Evolutionary conservation across 2,329 filamentous ascomycete species (phyloP).

Genomic region (Claviceps cyperi): DNA sequence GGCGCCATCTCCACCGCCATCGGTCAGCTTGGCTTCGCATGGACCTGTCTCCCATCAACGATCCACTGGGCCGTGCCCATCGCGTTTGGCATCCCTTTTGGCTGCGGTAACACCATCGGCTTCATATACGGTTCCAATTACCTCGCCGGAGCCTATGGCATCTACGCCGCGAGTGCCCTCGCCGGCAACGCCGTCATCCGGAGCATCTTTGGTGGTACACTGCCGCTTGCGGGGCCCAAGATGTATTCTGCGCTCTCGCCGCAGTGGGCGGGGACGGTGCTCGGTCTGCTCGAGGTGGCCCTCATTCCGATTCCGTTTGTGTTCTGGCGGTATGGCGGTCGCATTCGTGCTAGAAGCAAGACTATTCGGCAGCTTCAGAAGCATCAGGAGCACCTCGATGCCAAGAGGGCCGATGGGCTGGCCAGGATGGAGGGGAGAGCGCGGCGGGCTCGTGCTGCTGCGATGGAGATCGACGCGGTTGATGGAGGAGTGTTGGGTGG

Average conservation of each 20-base stretch:
- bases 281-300: conserved; percentile 57
- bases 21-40: conserved; percentile 76
- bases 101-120: conserved; percentile 58
- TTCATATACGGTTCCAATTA: conserved; percentile 80
- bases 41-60: conserved; percentile 63
- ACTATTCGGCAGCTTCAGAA: conserved; percentile 30
- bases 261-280: conserved; percentile 65
- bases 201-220: conserved; percentile 57
- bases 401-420: conserved; percentile 18
- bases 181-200: conserved; percentile 67
- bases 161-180: conserved; percentile 69
- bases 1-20: conserved; percentile 59
- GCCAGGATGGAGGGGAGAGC: conserved; percentile 8
- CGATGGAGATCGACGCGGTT: background rate
- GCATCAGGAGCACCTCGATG: conserved; percentile 25
- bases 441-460: background rate
- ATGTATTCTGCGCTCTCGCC: conserved; percentile 59
- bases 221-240: conserved; percentile 59
- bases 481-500: background rate
- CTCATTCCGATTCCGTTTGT: conserved; percentile 69
- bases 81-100: conserved; percentile 65
- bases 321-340: conserved; percentile 51
- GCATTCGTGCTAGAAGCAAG: conserved; percentile 36
- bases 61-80: conserved; percentile 78
- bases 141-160: conserved; percentile 61